Evolutionary conservation across 2,329 filamentous ascomycete genomes (phyloP), one percentile per base, ranked within the genome.

Genomic region (Cytospora schulzeri): DNA sequence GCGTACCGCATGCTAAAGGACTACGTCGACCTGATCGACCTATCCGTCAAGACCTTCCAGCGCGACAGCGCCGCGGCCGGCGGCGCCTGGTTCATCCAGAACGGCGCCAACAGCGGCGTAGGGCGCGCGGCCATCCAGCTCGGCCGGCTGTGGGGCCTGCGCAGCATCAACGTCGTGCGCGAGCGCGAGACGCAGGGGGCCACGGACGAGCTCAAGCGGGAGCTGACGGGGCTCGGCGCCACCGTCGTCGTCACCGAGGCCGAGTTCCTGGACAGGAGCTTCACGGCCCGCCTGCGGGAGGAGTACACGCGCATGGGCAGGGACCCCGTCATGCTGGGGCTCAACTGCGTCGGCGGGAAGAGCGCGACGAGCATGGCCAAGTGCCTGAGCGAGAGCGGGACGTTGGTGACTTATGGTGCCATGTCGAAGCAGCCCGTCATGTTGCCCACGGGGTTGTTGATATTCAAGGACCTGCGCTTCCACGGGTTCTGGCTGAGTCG

Each of bases 21-120:
- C 74, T 97, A 94, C 73, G 87, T 77, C 60, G 79, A 80, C 65
- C 76, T 79, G 60, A 75, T 80, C 14, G 78, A 77, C 2, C 69
- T 84, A 57, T 79, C 79, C 62, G 81, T 84, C 73, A 72, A 73
- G 11, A 74, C 78, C 14, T 81, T 81, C 57, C 75, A 78, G 55
- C 72, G 77, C 26, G 81, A 79, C 57, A 81, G 81, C 64, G 80
- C 91, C 63, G 88, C 93, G 64, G 97, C 91, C 62, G 85, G 87
- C n/a, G 91, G 93, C 62, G 90, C 96, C 63, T 99, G 94, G 93
- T 92, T 97, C 74, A 88, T 99, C 55, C 95, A 99, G 78, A 99
- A 99, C 75, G 95, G 94, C 9, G 95, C 94, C 48, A 99, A 99
- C 77, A 92, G 88, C 51, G 95, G 93, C 14, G 95, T 99, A 19